These are phyloP conservation scores for Xylariomycetidae sp. DNA, from an alignment of 2,329 filamentous ascomycete genomes.

Conservation along the genomic window DNA sequence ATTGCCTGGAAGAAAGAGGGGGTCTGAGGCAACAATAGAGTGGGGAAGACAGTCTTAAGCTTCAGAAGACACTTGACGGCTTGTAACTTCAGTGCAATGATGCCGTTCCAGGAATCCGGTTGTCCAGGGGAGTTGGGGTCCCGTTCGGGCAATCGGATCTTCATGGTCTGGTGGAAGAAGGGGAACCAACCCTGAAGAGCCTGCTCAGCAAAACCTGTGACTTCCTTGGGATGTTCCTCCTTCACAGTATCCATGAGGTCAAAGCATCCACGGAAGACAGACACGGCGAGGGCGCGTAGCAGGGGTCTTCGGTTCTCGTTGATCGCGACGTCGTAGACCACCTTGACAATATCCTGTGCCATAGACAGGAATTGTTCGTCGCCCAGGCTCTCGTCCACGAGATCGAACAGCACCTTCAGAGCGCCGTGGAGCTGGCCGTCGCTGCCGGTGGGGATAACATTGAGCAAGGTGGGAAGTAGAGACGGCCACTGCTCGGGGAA, in stretches of 20 bases:
- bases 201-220: slow-evolving; percentile 85
- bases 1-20: slow-evolving; percentile 76
- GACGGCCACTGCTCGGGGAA: slow-evolving; percentile 95
- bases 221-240: slow-evolving; percentile 80
- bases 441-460: slow-evolving; percentile 66
- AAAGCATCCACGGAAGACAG: slow-evolving; percentile 86
- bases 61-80: slow-evolving; percentile 92
- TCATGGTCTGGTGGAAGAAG: slow-evolving; percentile 77
- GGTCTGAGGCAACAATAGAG: slow-evolving; percentile 75
- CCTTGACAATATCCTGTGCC: slow-evolving; percentile 76
- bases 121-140: slow-evolving; percentile 45
- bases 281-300: slow-evolving; percentile 78
- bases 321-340: slow-evolving; percentile 75
- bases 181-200: slow-evolving; percentile 79
- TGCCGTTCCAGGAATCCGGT: slow-evolving; percentile 69
- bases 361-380: slow-evolving; percentile 94
- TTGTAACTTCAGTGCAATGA: slow-evolving; percentile 84
- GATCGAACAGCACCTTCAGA: slow-evolving; percentile 77
- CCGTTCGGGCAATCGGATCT: slow-evolving; percentile 66
- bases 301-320: slow-evolving; percentile 68
- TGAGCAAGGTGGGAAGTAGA: slow-evolving; percentile 74
- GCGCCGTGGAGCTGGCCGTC: slow-evolving; percentile 84
- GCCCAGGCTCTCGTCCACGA: slow-evolving; percentile 89
- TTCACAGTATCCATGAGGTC: slow-evolving; percentile 96
- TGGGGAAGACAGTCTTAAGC: slow-evolving; percentile 76